Percentiles rank a stretch among this genome's conserved stretches.
phyloP scores from a whole-genome alignment of 2,329 filamentous ascomycete genomes.

The Pleoardoris graminearum region DNA sequence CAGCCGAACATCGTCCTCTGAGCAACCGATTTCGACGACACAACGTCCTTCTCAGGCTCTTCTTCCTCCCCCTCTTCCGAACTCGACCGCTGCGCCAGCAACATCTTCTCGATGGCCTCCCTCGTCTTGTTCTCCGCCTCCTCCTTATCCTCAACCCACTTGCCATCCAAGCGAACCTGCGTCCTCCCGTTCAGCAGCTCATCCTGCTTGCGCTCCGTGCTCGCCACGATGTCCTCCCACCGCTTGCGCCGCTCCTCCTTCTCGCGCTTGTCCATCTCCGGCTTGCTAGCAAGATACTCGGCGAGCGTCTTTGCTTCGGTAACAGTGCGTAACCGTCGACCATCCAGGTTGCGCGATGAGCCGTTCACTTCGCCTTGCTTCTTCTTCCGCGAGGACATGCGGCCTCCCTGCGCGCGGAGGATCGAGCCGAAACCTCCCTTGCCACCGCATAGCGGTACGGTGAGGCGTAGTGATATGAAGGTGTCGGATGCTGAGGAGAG shows the following conservation, averaged over 20 bases:
- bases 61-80: conserved; percentile 33
- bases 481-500: conserved; percentile 62
- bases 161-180: conserved; percentile 70
- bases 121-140: conserved; percentile 83
- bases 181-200: conserved; percentile 77
- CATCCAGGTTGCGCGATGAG: conserved; percentile 91
- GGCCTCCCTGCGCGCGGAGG: conserved; percentile 91
- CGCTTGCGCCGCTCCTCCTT: conserved; percentile 81
- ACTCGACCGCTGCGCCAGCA: conserved; percentile 51
- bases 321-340: conserved; percentile 84
- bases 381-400: conserved; percentile 97
- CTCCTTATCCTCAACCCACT: conserved; percentile 95
- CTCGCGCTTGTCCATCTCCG: conserved; percentile 94
- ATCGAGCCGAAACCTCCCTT: conserved; percentile 98
- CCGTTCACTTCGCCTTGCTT: conserved; percentile 81
- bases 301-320: conserved; percentile 94
- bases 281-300: conserved; percentile 92
- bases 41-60: conserved; percentile 27
- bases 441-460: conserved; percentile 79
- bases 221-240: conserved; percentile 86
- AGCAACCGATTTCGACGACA: conserved; percentile 36
- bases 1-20: conserved; percentile 70
- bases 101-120: conserved; percentile 66
- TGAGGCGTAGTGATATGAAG: conserved; percentile 81
- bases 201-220: conserved; percentile 79